Evolutionary conservation across 352 stramenopile genomes (phyloP).

Genomic region (Phytophthora crassamura): DNA sequence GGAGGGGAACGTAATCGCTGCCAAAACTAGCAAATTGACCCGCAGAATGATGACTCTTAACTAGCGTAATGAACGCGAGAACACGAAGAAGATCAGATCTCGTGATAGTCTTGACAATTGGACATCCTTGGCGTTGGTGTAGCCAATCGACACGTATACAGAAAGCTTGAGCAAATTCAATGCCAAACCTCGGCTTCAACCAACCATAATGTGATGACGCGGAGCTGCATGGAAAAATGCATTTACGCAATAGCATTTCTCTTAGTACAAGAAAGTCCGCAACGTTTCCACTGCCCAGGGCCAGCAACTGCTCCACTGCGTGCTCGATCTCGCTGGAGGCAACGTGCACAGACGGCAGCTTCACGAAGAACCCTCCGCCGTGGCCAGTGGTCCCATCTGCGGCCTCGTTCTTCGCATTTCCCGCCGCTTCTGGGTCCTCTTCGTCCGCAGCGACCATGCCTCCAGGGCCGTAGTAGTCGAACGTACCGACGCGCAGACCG

Average conservation of each 20-base stretch:
- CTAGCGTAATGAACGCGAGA: too few species aligned
- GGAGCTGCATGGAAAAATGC: too few species aligned
- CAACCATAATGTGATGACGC: too few species aligned
- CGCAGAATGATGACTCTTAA: too few species aligned
- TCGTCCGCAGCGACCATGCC: constrained; percentile 30
- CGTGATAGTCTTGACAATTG: too few species aligned
- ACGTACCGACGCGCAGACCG: constrained; percentile 65
- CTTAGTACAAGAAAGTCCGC: constrained; percentile 68
- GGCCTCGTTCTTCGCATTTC: neutral
- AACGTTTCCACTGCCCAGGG: constrained; percentile 65
- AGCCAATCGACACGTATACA: too few species aligned
- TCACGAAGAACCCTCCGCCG: constrained; percentile 23
- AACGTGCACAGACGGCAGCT: constrained; percentile 57
- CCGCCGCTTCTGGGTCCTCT: constrained; percentile 5
- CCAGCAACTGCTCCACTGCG: constrained; percentile 49
- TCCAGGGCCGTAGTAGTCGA: constrained; percentile 36
- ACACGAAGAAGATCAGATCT: too few species aligned
- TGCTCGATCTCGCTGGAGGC: constrained; percentile 63
- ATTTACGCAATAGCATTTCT: neutral
- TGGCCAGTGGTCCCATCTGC: neutral
- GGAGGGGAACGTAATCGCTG: too few species aligned
- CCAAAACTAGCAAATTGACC: too few species aligned
- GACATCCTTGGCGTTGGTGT: too few species aligned
- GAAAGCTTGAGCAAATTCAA: too few species aligned
- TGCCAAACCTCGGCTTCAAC: too few species aligned